Evolutionary conservation across 192 early-diverging fungal genomes (phyloP).

Genomic region (Powellomyces hirtus): DNA sequence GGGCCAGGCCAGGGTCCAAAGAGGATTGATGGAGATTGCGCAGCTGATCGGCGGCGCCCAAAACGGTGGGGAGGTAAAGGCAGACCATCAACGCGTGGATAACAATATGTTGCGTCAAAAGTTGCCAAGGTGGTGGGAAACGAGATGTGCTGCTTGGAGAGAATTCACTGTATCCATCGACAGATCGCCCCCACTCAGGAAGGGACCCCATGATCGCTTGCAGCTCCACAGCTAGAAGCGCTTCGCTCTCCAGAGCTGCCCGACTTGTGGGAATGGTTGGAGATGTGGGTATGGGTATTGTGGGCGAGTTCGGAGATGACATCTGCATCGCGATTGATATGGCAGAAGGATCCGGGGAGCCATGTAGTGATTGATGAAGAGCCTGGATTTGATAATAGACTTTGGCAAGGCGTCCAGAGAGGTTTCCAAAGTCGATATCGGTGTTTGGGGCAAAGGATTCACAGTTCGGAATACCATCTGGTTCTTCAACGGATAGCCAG

Average conservation of each 20-base stretch:
- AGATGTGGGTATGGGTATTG: background rate
- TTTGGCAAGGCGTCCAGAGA: conserved; percentile 1
- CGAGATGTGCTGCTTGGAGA: background rate
- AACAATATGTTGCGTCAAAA: conserved; percentile 20
- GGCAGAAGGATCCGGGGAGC: conserved; percentile 2
- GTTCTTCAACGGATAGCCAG: conserved; percentile 9
- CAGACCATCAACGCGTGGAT: conserved; percentile 10
- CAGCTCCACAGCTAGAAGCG: conserved; percentile 7
- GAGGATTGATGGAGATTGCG: background rate
- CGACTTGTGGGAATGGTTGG: background rate
- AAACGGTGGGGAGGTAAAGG: conserved; percentile 13
- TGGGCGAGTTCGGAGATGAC: background rate
- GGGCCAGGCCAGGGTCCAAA: background rate
- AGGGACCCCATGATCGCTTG: conserved; percentile 14
- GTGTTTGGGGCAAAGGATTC: background rate
- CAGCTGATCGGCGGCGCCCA: conserved; percentile 4
- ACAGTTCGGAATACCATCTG: background rate
- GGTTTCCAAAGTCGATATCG: conserved; percentile 12
- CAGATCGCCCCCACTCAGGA: conserved; percentile 10
- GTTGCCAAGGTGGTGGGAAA: conserved; percentile 19
- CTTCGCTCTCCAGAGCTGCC: background rate
- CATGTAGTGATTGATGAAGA: conserved; percentile 5
- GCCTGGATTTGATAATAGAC: conserved; percentile 12
- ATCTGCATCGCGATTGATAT: background rate
- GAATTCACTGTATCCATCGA: conserved; percentile 5